phyloP scores from a whole-genome alignment of 345 rosid genomes.

The Pseudoturritis turrita region DNA sequence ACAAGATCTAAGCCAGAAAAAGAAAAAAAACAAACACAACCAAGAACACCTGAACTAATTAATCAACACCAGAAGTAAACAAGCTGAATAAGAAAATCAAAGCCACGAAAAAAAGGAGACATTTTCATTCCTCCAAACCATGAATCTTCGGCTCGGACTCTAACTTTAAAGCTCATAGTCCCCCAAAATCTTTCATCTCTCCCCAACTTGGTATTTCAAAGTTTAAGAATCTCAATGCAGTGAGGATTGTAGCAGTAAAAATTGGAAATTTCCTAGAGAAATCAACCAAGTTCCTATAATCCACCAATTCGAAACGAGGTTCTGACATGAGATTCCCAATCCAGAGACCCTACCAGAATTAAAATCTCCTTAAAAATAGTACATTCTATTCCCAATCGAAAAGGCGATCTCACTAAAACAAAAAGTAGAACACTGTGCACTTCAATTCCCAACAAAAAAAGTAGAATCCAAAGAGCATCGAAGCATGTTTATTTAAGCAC shows the following conservation, averaged over 20 bases:
- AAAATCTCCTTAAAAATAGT: not conserved
- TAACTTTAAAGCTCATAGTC: not conserved
- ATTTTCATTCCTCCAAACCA: not conserved
- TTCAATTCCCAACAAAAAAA: conserved; percentile 6
- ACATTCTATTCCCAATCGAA: not conserved
- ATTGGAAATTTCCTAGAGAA: not conserved
- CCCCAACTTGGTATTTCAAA: not conserved
- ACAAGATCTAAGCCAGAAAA: not conserved
- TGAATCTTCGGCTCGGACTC: not conserved
- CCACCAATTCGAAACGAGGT: not conserved
- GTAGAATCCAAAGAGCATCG: conserved; percentile 10
- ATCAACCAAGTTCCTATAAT: not conserved
- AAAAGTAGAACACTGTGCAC: not conserved
- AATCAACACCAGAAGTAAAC: not conserved
- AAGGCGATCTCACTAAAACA: not conserved
- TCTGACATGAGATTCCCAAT: conserved; percentile 6
- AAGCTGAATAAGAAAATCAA: not conserved
- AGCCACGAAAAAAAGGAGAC: not conserved
- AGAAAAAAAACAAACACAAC: not conserved
- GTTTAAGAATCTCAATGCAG: not conserved
- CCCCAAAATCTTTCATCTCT: not conserved
- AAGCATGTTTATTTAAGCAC: not conserved
- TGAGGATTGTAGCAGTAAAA: not conserved
- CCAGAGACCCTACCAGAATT: conserved; percentile 32
- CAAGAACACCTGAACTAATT: conserved; percentile 1